Evolutionary conservation across 2,329 filamentous ascomycete genomes (phyloP), one percentile per base, ranked within the genome.

Genomic region (Penicillium hesseltinei): DNA sequence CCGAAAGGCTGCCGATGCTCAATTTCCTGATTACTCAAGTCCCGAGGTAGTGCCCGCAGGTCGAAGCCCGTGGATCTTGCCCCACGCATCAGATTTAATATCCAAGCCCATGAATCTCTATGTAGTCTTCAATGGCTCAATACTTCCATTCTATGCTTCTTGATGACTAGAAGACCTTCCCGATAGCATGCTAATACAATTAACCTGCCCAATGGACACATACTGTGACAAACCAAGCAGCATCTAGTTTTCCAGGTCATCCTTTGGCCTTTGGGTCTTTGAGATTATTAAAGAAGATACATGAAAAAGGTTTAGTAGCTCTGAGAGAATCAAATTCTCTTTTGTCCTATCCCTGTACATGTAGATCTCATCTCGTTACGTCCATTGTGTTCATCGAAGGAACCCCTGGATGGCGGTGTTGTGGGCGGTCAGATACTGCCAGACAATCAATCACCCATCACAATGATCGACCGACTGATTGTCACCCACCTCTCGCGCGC

Each of bases 11-110:
- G 36, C 40, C 0, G 46, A 51, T 52, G 50, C 7, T 53, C 1
- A 35, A 56, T 66, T 66, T 66, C 44, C n/a, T 65, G 64, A 66
- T 65, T 66, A 65, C 56, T 64, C 58, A 64, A 49, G 42, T 61
- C 33, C 62, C 63, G 61, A 64, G 62, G 63, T 51, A 40, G 19
- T 17, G 13, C 31, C 31, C 31, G 11, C 31, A 33, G 11, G 13
- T 33, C 11, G 29, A 29, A 29, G 29, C 29, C 29, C 4, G 31
- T 33, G 31, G 31, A 33, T 13, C 31, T 15, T 33, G 11, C 29
- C 29, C 5, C 29, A 31, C 4, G 11, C 29, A 31, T 31, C 29
- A 31, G 11, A 31, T 33, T 33, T 33, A 33, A 33, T n/a, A 15
- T 33, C 5, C 7, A 15, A 11, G 8, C 4, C 29, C 19, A 23